Evolutionary conservation across 2,329 filamentous ascomycete genomes (phyloP), one percentile per base, ranked within the genome.

Genomic region (Periconia digitata): DNA sequence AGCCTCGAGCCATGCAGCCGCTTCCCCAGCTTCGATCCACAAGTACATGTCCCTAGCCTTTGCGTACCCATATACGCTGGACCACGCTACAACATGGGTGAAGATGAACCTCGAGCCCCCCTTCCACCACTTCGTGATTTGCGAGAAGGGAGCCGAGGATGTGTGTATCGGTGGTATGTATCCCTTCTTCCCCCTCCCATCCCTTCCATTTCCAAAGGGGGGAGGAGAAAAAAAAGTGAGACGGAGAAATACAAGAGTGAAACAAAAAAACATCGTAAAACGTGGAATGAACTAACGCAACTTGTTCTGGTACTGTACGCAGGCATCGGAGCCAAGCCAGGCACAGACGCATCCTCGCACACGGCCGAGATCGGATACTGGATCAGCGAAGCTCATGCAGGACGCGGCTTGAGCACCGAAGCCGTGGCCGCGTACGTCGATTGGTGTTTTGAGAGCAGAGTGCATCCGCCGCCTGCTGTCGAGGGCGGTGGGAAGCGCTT

Each of bases 301-400:
- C n/a, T n/a, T n/a, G 24, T 27, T 27, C 24, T 7, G 24, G 24
- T 27, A 13, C 6, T 27, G 24, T 27, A 27, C 13, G 24, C 13
- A 40, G 59, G 63, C 7, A 69, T 74, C 27, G 73, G 73, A 3
- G 46, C 76, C 8, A 70, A 62, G 46, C 64, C 63, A 36, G 64
- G 60, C n/a, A 12, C 35, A 24, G 72, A 74, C 46, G 57, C 72
- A 15, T 59, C 65, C 15, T 54, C 66, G 5, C 71, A 72, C 46
- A 62, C 59, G 1, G 74, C 67, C 1, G 71, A 74, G 47, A 41
- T 76, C 1, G 74, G 73, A 8, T 76, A 72, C 56, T 77, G 74
- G 74, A 47, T 76, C 10, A 67, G 63, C 15, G 68, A 72, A 44
- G 50, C 51, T 23, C 59, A 60, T 29, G 71, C 70, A 70, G 71